Evolutionary conservation across 495 filamentous ascomycete genomes (phyloP).

Genomic region (Lepidopterella palustris): DNA sequence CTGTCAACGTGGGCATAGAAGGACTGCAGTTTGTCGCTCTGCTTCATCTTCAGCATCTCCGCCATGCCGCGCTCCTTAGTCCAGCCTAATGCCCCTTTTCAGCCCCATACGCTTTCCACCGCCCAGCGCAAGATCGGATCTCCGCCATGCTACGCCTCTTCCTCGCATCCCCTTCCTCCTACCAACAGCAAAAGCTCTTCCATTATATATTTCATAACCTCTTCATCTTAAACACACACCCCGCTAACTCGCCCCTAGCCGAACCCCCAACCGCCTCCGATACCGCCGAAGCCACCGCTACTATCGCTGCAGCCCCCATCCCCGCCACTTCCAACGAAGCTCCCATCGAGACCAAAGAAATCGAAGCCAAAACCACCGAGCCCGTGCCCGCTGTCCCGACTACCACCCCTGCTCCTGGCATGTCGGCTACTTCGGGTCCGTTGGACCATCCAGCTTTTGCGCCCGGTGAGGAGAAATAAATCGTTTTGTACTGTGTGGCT

Average conservation of each 20-base stretch:
- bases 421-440: conserved; percentile 23
- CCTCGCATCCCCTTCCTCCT: neutral
- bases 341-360: conserved; percentile 4
- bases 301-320: neutral
- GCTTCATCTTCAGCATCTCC: neutral
- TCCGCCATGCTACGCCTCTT: no score
- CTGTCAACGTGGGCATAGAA: neutral
- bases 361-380: conserved; percentile 3
- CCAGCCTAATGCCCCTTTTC: no score
- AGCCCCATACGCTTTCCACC: no score
- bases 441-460: conserved; percentile 6
- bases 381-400: conserved; percentile 11
- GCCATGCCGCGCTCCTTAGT: no score
- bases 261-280: neutral
- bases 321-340: neutral
- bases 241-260: neutral
- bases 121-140: no score
- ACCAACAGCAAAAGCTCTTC: no score
- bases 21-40: neutral
- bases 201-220: no score
- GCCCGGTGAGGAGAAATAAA: neutral
- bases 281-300: neutral
- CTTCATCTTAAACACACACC: no score
- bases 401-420: conserved; percentile 15
- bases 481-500: no score